phyloP scores from a whole-genome alignment of 805 yeast species.

The Lachancea waltii region DNA sequence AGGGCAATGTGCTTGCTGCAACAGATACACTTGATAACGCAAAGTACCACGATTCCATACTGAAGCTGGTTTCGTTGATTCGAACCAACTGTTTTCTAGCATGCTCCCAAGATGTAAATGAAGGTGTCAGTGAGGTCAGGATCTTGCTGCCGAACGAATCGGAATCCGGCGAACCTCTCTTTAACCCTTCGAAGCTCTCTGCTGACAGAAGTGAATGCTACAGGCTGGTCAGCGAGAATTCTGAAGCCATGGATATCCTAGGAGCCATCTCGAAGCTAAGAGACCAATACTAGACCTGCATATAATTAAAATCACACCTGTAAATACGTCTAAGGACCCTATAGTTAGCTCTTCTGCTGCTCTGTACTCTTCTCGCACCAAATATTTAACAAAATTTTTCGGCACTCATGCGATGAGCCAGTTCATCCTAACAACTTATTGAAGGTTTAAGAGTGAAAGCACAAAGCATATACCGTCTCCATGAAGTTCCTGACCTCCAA shows the following conservation, averaged over 20 bases:
- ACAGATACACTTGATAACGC: slow-evolving; percentile 6
- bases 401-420: background rate
- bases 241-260: slow-evolving; percentile 14
- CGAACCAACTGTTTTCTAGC: slow-evolving; percentile 20
- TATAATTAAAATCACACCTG: background rate
- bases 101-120: too few species aligned
- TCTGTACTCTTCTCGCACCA: background rate
- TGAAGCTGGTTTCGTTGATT: slow-evolving; percentile 24
- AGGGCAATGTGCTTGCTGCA: slow-evolving; percentile 15
- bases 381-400: background rate
- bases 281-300: background rate
- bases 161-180: background rate
- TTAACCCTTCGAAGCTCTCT: background rate
- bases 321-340: background rate
- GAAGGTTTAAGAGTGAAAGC: too few species aligned
- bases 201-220: slow-evolving; percentile 14
- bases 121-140: slow-evolving; percentile 11
- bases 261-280: slow-evolving; percentile 10
- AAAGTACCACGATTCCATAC: slow-evolving; percentile 17
- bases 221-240: slow-evolving; percentile 14
- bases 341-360: background rate
- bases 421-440: background rate
- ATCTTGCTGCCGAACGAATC: slow-evolving; percentile 13
- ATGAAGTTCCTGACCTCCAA: slow-evolving; percentile 97
- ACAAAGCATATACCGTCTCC: background rate